Percentiles rank a stretch among this genome's conserved stretches.
Evolutionary conservation across 805 yeast species (phyloP).

Genomic region (Trichomonascus vanleenenianus): DNA sequence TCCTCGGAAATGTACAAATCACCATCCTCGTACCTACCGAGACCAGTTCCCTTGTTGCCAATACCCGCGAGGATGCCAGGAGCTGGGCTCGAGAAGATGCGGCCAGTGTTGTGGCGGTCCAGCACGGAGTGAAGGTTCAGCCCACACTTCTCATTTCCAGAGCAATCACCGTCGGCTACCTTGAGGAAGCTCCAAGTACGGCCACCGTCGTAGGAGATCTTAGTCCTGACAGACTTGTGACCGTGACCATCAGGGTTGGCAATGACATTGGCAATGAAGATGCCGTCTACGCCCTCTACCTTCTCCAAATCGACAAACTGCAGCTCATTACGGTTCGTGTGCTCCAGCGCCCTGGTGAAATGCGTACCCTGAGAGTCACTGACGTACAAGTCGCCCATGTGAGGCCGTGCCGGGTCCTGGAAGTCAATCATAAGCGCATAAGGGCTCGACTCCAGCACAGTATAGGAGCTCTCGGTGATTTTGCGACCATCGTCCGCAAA

Average conservation of each 20-base stretch:
- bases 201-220: constrained; percentile 35
- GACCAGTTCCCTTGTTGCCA: constrained; percentile 31
- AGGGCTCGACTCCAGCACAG: constrained; percentile 33
- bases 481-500: constrained; percentile 24
- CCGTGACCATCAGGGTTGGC: constrained; percentile 17
- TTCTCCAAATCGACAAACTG: constrained; percentile 38
- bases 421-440: constrained; percentile 37
- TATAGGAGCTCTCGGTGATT: constrained; percentile 21
- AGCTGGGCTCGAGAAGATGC: constrained; percentile 31
- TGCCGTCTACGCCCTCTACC: constrained; percentile 51
- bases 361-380: constrained; percentile 47
- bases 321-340: constrained; percentile 20
- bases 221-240: constrained; percentile 24
- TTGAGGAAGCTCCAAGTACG: constrained; percentile 27
- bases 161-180: constrained; percentile 22
- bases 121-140: constrained; percentile 32
- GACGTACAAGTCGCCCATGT: constrained; percentile 28
- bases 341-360: constrained; percentile 38
- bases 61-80: constrained; percentile 41
- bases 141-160: constrained; percentile 28
- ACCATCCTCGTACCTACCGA: constrained; percentile 24
- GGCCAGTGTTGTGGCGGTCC: constrained; percentile 28
- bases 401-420: constrained; percentile 8
- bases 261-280: constrained; percentile 43
- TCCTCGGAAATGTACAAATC: constrained; percentile 63